phyloP scores from a whole-genome alignment of 1,139 yeast species.

The Lizanozyma gosingica region DNA sequence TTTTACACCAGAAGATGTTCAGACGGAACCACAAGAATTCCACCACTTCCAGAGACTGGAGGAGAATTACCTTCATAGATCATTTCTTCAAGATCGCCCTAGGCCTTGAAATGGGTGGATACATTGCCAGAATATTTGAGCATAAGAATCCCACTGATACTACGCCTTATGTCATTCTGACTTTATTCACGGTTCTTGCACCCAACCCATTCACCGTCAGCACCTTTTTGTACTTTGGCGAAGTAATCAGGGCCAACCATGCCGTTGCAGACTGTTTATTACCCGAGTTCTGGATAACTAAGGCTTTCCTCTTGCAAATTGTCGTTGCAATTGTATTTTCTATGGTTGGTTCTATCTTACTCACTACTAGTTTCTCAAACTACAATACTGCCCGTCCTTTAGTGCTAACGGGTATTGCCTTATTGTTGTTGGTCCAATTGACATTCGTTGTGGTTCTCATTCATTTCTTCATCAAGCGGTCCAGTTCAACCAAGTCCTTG shows the following conservation, averaged over 20 bases:
- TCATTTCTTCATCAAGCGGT: background rate
- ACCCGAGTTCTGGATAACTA: background rate
- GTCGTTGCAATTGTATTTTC: background rate
- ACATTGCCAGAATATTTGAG: background rate
- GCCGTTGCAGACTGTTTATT: background rate
- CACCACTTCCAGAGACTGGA: background rate
- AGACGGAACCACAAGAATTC: background rate
- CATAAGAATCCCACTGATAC: background rate
- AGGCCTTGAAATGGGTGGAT: background rate
- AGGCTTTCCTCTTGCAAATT: background rate
- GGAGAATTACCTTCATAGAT: background rate
- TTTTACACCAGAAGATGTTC: background rate
- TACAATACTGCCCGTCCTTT: background rate
- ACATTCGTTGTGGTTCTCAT: background rate
- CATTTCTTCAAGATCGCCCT: background rate
- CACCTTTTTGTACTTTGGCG: background rate
- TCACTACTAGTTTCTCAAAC: background rate
- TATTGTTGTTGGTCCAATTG: background rate
- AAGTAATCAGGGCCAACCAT: background rate
- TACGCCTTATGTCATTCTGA: background rate
- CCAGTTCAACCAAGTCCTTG: background rate
- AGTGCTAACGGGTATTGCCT: background rate
- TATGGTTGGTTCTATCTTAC: background rate
- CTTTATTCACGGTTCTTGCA: background rate
- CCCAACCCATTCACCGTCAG: background rate